phyloP scores from a whole-genome alignment of 1,139 yeast species.

The Debaryomycetaceae sp. region DNA sequence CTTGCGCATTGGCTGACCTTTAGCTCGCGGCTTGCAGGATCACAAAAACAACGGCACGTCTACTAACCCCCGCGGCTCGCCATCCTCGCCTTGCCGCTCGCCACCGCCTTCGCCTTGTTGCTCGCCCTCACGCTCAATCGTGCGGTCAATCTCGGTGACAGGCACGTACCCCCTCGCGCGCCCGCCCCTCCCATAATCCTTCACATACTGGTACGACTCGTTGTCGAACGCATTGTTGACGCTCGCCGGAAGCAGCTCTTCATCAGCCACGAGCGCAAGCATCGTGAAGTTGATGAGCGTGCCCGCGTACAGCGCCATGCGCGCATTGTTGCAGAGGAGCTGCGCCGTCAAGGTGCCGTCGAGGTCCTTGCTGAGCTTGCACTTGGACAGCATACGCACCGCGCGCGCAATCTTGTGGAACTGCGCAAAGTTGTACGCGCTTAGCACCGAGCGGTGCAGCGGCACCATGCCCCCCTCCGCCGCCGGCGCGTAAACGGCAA shows the following conservation, averaged over 20 bases:
- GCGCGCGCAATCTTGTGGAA: slow-evolving; percentile 53
- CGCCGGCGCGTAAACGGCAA: slow-evolving; percentile 16
- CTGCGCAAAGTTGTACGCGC: slow-evolving; percentile 48
- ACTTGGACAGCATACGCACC: slow-evolving; percentile 53
- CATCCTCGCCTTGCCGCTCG: slow-evolving; percentile 18
- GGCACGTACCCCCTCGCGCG: slow-evolving; percentile 2
- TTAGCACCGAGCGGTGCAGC: slow-evolving; percentile 20
- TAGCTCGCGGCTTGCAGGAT: too few species aligned
- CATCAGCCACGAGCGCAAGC: slow-evolving; percentile 36
- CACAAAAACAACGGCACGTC: slow-evolving; percentile 8
- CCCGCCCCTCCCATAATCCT: slow-evolving; percentile 12
- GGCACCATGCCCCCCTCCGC: slow-evolving; percentile 14
- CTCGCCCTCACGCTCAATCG: slow-evolving; percentile 16
- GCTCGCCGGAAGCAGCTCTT: not conserved
- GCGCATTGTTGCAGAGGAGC: slow-evolving; percentile 33
- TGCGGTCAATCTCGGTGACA: slow-evolving; percentile 9
- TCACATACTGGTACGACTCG: slow-evolving; percentile 19
- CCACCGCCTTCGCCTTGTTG: slow-evolving; percentile 10
- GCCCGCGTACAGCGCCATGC: slow-evolving; percentile 44
- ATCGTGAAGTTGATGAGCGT: slow-evolving; percentile 60
- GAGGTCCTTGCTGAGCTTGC: slow-evolving; percentile 56
- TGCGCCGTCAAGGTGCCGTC: slow-evolving; percentile 51
- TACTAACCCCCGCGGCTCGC: slow-evolving; percentile 8
- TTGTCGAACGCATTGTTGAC: slow-evolving; percentile 21
- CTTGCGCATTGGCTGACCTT: too few species aligned